A percentile compares a stretch with the other conserved stretches of the same genome.
Evolutionary conservation across 2,329 filamentous ascomycete species (phyloP).

Genomic region (Madurella mycetomatis): DNA sequence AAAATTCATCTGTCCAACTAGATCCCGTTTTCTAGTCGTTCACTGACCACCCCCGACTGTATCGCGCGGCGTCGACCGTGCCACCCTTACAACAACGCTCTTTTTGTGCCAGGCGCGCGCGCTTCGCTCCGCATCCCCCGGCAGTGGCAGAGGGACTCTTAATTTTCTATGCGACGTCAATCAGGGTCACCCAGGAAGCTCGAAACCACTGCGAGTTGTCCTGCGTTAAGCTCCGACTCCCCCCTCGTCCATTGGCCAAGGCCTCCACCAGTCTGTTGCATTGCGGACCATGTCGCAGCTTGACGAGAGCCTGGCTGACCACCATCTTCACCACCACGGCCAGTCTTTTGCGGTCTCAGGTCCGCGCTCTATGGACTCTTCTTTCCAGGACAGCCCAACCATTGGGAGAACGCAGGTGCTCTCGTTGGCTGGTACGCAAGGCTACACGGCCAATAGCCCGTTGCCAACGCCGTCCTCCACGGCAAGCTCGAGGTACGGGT

Average conservation of each 20-base stretch:
- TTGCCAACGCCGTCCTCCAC: slow-evolving; percentile 25
- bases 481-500: slow-evolving; percentile 24
- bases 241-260: slow-evolving; percentile 29
- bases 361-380: slow-evolving; percentile 22
- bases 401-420: slow-evolving; percentile 38
- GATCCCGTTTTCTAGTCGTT: background rate
- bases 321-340: slow-evolving; percentile 22
- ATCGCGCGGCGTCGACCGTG: background rate
- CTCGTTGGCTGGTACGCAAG: slow-evolving; percentile 17
- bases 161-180: slow-evolving; percentile 42
- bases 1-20: background rate
- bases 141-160: slow-evolving; percentile 1
- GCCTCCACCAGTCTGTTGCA: slow-evolving; percentile 27
- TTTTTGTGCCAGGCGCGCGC: background rate
- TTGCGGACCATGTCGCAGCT: slow-evolving; percentile 52
- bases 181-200: slow-evolving; percentile 42
- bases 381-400: slow-evolving; percentile 43
- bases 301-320: slow-evolving; percentile 39
- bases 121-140: background rate
- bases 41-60: too few species aligned
- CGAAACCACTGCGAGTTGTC: slow-evolving; percentile 35
- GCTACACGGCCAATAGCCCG: slow-evolving; percentile 27
- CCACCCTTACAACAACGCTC: background rate
- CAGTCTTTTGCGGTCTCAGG: slow-evolving; percentile 18
- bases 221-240: slow-evolving; percentile 34